Conservation (phyloP, 768 basidiomycete species). For the Calocybe indica region DNA sequence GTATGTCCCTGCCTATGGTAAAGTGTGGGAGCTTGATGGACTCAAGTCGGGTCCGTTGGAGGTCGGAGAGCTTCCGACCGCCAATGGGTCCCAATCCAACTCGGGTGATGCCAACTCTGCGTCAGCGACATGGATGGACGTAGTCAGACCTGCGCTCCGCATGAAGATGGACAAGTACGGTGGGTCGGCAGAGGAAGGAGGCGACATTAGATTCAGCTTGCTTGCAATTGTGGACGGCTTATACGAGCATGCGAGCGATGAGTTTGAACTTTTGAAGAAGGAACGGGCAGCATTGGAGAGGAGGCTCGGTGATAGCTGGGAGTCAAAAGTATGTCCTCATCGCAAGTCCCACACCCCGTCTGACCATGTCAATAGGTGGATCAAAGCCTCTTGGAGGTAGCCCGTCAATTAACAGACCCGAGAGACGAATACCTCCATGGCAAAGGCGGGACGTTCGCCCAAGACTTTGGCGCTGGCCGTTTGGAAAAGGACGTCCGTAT, state of each 20-base stretch:
- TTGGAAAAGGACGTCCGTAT: constrained; percentile 38
- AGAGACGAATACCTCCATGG: no score
- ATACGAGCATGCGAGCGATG: constrained; percentile 43
- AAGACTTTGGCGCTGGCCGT: constrained; percentile 38
- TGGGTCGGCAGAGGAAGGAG: constrained; percentile 33
- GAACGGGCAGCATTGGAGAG: constrained; percentile 41
- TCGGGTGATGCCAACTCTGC: neutral
- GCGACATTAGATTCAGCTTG: constrained; percentile 53
- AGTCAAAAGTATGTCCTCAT: constrained; percentile 26
- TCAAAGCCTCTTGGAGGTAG: constrained; percentile 16
- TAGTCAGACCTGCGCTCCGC: constrained; percentile 53
- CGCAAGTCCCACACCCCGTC: neutral
- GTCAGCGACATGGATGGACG: constrained; percentile 48
- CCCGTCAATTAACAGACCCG: no score
- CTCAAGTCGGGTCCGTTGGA: constrained; percentile 57
- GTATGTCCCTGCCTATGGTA: constrained; percentile 55
- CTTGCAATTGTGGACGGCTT: constrained; percentile 53
- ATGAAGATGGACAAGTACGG: constrained; percentile 59
- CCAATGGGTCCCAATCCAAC: constrained; percentile 1
- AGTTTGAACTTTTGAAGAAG: constrained; percentile 45
- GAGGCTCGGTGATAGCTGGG: constrained; percentile 32
- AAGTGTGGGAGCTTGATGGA: constrained; percentile 70
- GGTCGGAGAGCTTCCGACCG: constrained; percentile 46
- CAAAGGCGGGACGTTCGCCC: constrained; percentile 26
- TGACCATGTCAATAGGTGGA: constrained; percentile 30